Evolutionary conservation across 371 early-diverging fungal genomes (phyloP), one percentile per base, ranked within the genome.

Genomic region (Fennellomyces sp.): DNA sequence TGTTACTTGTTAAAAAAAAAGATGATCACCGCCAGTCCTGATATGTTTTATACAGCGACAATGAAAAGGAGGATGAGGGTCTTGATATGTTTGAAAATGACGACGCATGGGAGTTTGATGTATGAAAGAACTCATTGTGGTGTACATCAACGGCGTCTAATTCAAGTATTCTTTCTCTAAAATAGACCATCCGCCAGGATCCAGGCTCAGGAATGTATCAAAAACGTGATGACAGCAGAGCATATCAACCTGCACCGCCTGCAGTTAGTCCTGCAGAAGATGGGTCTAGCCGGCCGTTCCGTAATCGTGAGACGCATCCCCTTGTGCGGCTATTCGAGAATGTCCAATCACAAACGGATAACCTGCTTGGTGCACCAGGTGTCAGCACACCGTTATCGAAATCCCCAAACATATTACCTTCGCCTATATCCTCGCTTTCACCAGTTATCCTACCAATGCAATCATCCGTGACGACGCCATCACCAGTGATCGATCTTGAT

Each of bases 31-130:
- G 10, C 2, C 48, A 35, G 41, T 17, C 33, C 4, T 10, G 15
- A 26, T 17, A 1, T 21, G 12, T 2, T 42, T 10, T 27, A 21
- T 7, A 11, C 33, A 31, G 54, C 36, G 61, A 59, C 5, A 56
- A 49, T 35, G 55, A 52, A 31, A 58, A 64, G 15, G 70, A 71
- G 12, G 68, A 71, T 13, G 62, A 57, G 1, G 65, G 29, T 3
- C 12, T 69, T 39, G 63, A 73, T 39, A 66, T 68, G 11, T 73
- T 75, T 39, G 72, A 70, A 5, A 58, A 66, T 15, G 69, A 71
- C n/a, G 72, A 80, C 28, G 72, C 47, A 26, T 80, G 81, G 81
- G 78, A 75, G 51, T 80, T 80, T 60, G 81, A 75, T 53, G 79
- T 75, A 64, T 61, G 67, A 26, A 13, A 17, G n/a, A 15, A 28